A percentile compares a stretch with the other conserved stretches of the same genome.
phyloP scores from a whole-genome alignment of 148 eudicot species.

The Rhododendron molle region DNA sequence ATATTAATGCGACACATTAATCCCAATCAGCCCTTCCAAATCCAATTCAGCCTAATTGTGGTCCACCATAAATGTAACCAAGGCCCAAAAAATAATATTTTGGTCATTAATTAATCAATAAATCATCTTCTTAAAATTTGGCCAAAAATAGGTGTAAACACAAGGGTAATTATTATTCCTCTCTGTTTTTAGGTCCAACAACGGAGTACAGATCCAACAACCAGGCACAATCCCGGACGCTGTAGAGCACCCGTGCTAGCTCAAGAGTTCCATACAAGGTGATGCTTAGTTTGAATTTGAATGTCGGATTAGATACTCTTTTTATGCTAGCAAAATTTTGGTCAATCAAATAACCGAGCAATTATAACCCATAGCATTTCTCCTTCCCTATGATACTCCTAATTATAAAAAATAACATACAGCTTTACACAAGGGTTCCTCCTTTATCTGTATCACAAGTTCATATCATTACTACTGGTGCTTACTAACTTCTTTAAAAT shows the following conservation, averaged over 20 bases:
- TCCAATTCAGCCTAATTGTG: too few relatives aligned
- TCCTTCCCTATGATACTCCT: neutral
- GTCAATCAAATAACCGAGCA: neutral
- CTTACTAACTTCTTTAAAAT: neutral
- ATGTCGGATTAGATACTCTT: neutral
- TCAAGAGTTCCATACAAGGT: neutral
- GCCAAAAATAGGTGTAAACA: too few relatives aligned
- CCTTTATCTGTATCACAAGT: neutral
- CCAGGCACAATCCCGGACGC: neutral
- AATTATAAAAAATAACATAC: neutral
- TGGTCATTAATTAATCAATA: too few relatives aligned
- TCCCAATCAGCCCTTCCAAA: too few relatives aligned
- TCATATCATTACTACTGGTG: neutral
- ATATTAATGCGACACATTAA: too few relatives aligned
- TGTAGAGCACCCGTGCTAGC: neutral
- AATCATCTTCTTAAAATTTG: too few relatives aligned
- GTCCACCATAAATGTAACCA: too few relatives aligned
- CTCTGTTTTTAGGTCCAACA: too few relatives aligned
- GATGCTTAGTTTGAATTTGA: neutral
- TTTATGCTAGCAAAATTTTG: neutral
- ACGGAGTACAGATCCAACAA: too few relatives aligned
- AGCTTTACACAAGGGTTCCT: neutral
- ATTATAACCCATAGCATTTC: neutral
- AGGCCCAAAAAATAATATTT: too few relatives aligned
- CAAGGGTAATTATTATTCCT: neutral